Base-by-base conservation (phyloP, 2,329 filamentous ascomycete genomes). In the Fragosphaeria purpurea region DNA sequence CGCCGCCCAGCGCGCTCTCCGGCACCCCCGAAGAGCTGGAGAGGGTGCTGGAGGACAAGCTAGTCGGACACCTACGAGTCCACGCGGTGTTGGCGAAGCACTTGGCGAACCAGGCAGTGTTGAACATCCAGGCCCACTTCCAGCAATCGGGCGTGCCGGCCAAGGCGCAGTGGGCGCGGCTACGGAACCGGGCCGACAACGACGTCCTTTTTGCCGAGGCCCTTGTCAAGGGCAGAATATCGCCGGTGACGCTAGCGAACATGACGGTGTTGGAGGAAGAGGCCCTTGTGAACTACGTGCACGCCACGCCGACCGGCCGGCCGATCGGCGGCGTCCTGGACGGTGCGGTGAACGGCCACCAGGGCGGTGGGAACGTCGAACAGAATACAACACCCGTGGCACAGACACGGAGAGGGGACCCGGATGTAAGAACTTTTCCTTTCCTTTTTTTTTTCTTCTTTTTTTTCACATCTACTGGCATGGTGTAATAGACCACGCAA, bases 101-200 rank as follows among this genome's bases (percentile, higher is more conserved):
- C 7, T 22, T 46, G 12, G 53, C 51, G 4, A 13, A 47, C 31
- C 44, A 50, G 13, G 34, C 50, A 6, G 50, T 54, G 4, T 30
- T 31, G 0, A 46, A 47, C 3, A 51, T 53, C 11, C 12, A 34
- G 31, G 13, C 6, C 0, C 7, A 41, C 8, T 38, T 53, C 13
- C 8, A 4, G n/a, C n/a, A 38, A 31, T 43, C 41, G 2, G 53
- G 55, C 12, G 13, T 58, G 6, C 56, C 56, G 8, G 51, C 44
- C 2, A 35, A 9, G 62, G 67, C 40, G 57, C 67, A 13, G 65
- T 71, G 53, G 62, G 63, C 42, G 41, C 55, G 38, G 7, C 56
- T 44, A 2, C 35, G 46, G 32, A 47, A 41, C 5, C 11, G 48
- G 5, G 43, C 42, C 4, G 40, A 31, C 9, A 6, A 12, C 1